phyloP scores from a whole-genome alignment of 2,329 filamentous ascomycete genomes.

The Colletotrichum costaricense region DNA sequence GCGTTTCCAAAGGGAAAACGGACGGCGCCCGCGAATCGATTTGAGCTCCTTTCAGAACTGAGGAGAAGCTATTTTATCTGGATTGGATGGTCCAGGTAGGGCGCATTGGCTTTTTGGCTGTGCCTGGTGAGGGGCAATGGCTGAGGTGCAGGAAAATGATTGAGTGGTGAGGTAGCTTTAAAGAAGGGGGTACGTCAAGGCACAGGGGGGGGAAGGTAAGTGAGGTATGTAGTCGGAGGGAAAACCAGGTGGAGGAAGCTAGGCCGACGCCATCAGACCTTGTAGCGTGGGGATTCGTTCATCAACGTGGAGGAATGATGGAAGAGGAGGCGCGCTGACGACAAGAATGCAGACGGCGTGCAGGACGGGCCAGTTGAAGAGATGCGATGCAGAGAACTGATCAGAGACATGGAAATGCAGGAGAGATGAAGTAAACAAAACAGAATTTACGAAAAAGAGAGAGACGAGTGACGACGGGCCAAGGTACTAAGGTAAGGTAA shows the following conservation, averaged over 20 bases:
- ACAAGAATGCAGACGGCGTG: conserved; percentile 30
- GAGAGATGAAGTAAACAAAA: conserved; percentile 24
- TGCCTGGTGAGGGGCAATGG: conserved; percentile 24
- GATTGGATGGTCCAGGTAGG: neutral
- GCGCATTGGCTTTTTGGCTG: conserved; percentile 27
- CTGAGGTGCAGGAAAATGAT: neutral
- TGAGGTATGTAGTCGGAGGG: neutral
- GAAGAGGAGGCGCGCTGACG: conserved; percentile 33
- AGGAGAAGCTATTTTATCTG: conserved; percentile 27
- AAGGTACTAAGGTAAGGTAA: neutral
- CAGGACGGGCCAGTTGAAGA: neutral
- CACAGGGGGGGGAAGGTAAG: neutral
- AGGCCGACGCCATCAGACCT: conserved; percentile 28
- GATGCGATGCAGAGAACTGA: conserved; percentile 7
- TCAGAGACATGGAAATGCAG: conserved; percentile 15
- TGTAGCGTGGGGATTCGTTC: conserved; percentile 30
- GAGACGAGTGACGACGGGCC: neutral
- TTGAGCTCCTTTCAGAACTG: conserved; percentile 17
- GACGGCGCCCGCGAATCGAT: conserved; percentile 9
- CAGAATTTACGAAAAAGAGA: neutral
- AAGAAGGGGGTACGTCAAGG: conserved; percentile 32
- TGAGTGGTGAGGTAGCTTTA: conserved; percentile 2
- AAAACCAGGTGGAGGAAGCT: conserved; percentile 32
- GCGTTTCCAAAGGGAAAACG: conserved; percentile 29
- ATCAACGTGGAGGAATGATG: conserved; percentile 31